Evolutionary conservation across 306 rosid genomes (phyloP), one percentile per base, ranked within the genome.

Genomic region (Lablab purpureus): DNA sequence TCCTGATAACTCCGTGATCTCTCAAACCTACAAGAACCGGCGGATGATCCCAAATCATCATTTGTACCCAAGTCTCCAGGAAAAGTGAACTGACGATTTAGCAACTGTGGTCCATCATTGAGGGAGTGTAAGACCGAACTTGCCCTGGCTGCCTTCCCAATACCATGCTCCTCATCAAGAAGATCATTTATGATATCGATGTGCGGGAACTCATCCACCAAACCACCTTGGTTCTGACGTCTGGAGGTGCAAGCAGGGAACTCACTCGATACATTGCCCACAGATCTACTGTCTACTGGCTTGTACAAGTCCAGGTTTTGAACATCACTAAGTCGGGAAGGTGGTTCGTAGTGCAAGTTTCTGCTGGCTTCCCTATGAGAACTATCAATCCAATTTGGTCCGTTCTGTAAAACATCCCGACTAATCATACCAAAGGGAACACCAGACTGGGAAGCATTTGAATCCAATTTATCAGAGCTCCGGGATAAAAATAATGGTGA

Each of bases 121-220:
- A 36, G 71, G 78, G 92, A 65, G 45, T 85, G 87, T 60, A 77
- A 88, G 74, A 67, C 87, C 13, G 94, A 71, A 82, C 84, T 80
- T 69, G 73, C 77, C 71, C 81, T 81, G 21, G 82, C 77, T 36
- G 86, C 83, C 51, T 66, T 84, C 64, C 92, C 91, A 6, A 83
- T 77, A 62, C 87, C 86, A 30, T 88, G 88, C 49, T 91, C 99
- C 69, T 96, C 99, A 70, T 96, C 97, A 30, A 96, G 98, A 73
- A 96, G 93, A 76, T 96, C 99, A 75, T 96, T 96, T 72, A 96
- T 96, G 75, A 96, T 96, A 79, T 96, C 99, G 9, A 96, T 94
- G 84, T 96, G 98, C 1, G 98, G 97, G 84, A 96, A 96, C 74
- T 95, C 99, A 60, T 96, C 98, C 2, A 79, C 88, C 76, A 87